Percentiles rank a stretch among this genome's conserved stretches.
phyloP scores from a whole-genome alignment of 2,329 filamentous ascomycete genomes.

The Cucurbitaria berberidis region DNA sequence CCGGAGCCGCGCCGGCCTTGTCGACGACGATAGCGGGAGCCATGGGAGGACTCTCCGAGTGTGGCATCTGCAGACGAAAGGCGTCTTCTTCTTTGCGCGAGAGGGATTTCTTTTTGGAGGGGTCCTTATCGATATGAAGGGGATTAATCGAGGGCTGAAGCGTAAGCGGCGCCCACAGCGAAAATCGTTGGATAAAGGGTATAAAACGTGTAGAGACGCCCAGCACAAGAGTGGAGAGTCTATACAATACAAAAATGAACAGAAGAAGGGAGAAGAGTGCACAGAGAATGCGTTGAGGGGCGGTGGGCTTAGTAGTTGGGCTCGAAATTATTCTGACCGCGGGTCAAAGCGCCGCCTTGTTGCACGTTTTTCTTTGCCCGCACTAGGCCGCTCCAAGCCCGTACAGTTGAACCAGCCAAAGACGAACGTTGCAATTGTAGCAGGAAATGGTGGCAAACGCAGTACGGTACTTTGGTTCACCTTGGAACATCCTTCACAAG shows the following conservation, averaged over 20 bases:
- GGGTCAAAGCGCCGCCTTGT: slow-evolving; percentile 18
- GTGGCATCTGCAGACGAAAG: slow-evolving; percentile 51
- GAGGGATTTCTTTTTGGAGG: slow-evolving; percentile 34
- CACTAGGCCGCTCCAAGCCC: slow-evolving; percentile 12
- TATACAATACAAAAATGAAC: slow-evolving; percentile 28
- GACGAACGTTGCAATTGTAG: neutral
- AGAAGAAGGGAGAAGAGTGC: slow-evolving; percentile 21
- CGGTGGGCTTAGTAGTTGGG: slow-evolving; percentile 25
- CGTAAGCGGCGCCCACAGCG: slow-evolving; percentile 19
- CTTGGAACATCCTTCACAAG: neutral
- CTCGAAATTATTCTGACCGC: slow-evolving; percentile 34
- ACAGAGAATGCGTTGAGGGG: slow-evolving; percentile 13
- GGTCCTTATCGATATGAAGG: slow-evolving; percentile 41
- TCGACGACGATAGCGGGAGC: slow-evolving; percentile 54
- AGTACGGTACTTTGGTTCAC: neutral
- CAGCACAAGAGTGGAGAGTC: slow-evolving; percentile 40
- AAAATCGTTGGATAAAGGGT: slow-evolving; percentile 20
- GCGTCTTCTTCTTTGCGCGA: slow-evolving; percentile 7
- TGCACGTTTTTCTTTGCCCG: slow-evolving; percentile 28
- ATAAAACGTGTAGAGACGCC: slow-evolving; percentile 32
- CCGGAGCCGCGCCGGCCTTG: slow-evolving; percentile 50
- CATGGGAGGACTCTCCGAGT: slow-evolving; percentile 59
- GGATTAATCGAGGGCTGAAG: slow-evolving; percentile 16
- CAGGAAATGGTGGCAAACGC: neutral
- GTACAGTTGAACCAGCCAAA: neutral